Evolutionary conservation across 2,329 filamentous ascomycete genomes (phyloP).

Genomic region (Alternaria arbusti): DNA sequence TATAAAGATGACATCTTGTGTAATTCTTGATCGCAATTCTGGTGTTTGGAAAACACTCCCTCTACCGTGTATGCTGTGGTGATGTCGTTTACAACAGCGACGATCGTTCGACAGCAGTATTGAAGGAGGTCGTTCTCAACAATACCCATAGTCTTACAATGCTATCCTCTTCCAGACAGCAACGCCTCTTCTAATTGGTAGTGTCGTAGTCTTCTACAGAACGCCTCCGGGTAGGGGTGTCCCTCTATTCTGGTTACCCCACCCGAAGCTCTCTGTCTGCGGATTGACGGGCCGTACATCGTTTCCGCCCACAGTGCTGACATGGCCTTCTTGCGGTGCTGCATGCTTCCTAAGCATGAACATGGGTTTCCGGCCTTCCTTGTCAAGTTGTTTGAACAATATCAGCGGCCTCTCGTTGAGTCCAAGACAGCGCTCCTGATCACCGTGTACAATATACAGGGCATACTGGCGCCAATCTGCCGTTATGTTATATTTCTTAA

Average conservation of each 20-base stretch:
- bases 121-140: neutral
- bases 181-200: neutral
- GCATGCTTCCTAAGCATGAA: slow-evolving; percentile 86
- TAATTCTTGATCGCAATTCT: neutral
- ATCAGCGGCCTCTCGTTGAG: slow-evolving; percentile 94
- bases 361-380: slow-evolving; percentile 98
- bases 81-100: neutral
- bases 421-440: slow-evolving; percentile 91
- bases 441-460: slow-evolving; percentile 97
- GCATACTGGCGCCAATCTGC: slow-evolving; percentile 98
- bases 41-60: neutral
- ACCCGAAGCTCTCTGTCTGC: slow-evolving; percentile 28
- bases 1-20: neutral
- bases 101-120: neutral
- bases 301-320: slow-evolving; percentile 48
- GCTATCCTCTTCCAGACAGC: neutral
- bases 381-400: slow-evolving; percentile 95
- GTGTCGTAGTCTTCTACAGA: slow-evolving; percentile 11
- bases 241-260: slow-evolving; percentile 31
- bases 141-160: slow-evolving; percentile 6
- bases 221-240: slow-evolving; percentile 35
- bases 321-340: slow-evolving; percentile 58
- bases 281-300: slow-evolving; percentile 33
- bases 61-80: neutral
- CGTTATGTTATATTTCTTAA: slow-evolving; percentile 98